Base-by-base conservation (phyloP, 192 early-diverging fungal genomes). In the Lobosporangium transversale region DNA sequence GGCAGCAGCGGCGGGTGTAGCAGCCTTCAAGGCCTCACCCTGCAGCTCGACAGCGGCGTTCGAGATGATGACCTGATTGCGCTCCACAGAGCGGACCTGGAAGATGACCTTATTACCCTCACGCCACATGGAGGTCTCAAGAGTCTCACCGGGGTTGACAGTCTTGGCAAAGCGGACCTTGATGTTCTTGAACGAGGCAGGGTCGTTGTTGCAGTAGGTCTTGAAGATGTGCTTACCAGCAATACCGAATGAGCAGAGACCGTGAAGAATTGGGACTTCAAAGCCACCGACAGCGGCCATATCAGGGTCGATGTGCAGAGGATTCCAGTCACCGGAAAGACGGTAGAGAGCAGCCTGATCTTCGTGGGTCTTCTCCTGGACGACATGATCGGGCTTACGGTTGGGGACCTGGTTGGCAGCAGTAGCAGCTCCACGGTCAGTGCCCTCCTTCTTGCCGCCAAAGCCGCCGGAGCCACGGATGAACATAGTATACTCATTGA, bases 81-180 rank as follows among this genome's bases (percentile, higher is more conserved):
- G 90, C 85, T 99, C 98, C 35, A 98, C 94, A 17, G 94, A 91
- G 33, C 94, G 91, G 45, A 94, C 93, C 79, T 94, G 91, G 91
- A 98, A 99, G 62, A 98, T 83, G 21, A 99, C 89, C 70, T 93
- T 94, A 81, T 85, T 87, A 11, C 90, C 89, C 66, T 94, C 91
- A 66, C 90, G 84, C 98, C 98, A 98, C 90, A 98, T 94, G 81
- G 95, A 91, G 15, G 97, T 99, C 81, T 97, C 93, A 31, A 98
- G 86, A 18, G 97, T 99, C 81, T 99, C 97, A 18, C 98, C 97
- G 23, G 98, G 98, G 82, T 93, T 89, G 63, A 98, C 96, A 21
- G 90, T 90, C 35, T 90, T 88, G 45, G 90, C 88, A 78, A 98
- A 94, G 37, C 95, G 88, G 17, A 86, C 95, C 89, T 99, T 99